Evolutionary conservation across 805 yeast species (phyloP), one percentile per base, ranked within the genome.

Genomic region (Alloascoidea hylecoeti): DNA sequence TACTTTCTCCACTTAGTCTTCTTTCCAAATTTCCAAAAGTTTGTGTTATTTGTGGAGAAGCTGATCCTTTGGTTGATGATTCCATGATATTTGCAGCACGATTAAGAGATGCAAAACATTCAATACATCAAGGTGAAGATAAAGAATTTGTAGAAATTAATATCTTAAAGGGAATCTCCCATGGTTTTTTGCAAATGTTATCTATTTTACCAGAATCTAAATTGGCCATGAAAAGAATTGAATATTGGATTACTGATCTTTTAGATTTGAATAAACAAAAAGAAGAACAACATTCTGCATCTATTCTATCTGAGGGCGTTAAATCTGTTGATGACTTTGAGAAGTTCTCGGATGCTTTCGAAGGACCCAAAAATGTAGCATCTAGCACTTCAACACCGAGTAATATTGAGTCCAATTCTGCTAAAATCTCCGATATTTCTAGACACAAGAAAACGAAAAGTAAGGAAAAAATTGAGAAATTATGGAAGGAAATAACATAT

Each of bases 51-150:
- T 49, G 56, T 32, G 55, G 55, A n/a, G 55, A 51, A 35, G 55
- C 50, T 12, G 55, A 51, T 44, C 55, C 55, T 3, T 36, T 51
- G 18, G 56, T 52, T 16, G 55, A 51, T 34, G 55, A 52, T 34
- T 46, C 55, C 3, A 49, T 51, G 15, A 33, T 52, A 9, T 52
- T 51, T 35, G 52, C 52, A 3, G 50, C 53, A 15, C 40, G 50
- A 28, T 37, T 51, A 16, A 39, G 54, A 6, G 48, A 52, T 28
- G 52, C 56, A 2, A 48, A 44, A 41, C 41, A 41, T 3, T 50
- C 56, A 2, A 48, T 42, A 41, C 41, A 41, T 3, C 17, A 34
- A 14, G 15, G 36, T 18, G 34, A 27, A 27, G 38, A 41, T 4
- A 38, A 37, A n/a, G 46, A 43, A 18, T 36, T 37, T 12, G 56